Evolutionary conservation across 495 filamentous ascomycete genomes (phyloP).

Genomic region (Hyaloscypha finlandica): DNA sequence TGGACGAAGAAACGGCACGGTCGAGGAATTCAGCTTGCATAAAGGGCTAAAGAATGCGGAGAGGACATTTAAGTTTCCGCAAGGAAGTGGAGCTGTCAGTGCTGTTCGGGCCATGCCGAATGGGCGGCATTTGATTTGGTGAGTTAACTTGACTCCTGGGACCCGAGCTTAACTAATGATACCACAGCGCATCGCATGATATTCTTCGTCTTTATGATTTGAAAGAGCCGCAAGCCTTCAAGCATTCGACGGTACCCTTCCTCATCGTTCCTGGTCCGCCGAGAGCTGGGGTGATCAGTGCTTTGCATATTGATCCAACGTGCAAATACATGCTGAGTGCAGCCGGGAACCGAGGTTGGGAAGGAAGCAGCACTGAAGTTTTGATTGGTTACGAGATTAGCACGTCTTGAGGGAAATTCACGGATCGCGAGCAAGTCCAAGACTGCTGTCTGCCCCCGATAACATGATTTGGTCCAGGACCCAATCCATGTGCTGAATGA

Average conservation of each 20-base stretch:
- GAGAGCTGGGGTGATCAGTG: slow-evolving; percentile 82
- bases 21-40: slow-evolving; percentile 91
- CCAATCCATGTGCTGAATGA: no score
- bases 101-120: slow-evolving; percentile 90
- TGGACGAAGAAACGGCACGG: slow-evolving; percentile 88
- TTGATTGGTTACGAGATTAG: slow-evolving; percentile 92
- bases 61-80: slow-evolving; percentile 86
- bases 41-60: slow-evolving; percentile 72
- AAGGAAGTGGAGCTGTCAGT: slow-evolving; percentile 85
- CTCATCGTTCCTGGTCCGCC: slow-evolving; percentile 92
- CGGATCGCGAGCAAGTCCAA: not conserved
- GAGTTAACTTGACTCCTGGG: slow-evolving; percentile 31
- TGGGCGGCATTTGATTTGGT: slow-evolving; percentile 89
- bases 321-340: slow-evolving; percentile 89
- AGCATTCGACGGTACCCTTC: slow-evolving; percentile 85
- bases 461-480: no score
- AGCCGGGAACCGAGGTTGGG: slow-evolving; percentile 92
- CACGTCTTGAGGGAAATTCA: slow-evolving; percentile 9
- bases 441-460: not conserved
- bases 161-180: slow-evolving; percentile 1
- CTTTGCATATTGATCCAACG: slow-evolving; percentile 81
- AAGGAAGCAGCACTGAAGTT: slow-evolving; percentile 88
- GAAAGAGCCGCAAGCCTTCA: slow-evolving; percentile 61
- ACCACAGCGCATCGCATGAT: slow-evolving; percentile 78
- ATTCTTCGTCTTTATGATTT: slow-evolving; percentile 93